Evolutionary conservation across 202 grass and related monocot genomes (phyloP), one percentile per base, ranked within the genome.

Genomic region (Hordeum pubiflorum): DNA sequence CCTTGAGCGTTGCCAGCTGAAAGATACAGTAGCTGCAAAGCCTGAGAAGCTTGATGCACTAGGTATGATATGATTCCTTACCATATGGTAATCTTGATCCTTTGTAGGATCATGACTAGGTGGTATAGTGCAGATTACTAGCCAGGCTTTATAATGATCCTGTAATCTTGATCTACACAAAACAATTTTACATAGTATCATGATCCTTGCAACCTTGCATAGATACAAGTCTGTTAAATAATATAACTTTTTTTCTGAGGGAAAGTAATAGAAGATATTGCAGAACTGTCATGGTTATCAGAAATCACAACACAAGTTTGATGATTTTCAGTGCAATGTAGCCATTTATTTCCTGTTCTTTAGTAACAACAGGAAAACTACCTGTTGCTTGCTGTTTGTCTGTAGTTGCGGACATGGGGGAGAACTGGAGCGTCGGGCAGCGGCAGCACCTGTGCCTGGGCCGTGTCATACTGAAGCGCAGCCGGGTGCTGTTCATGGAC

Each of bases 351-450:
- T 27, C 23, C 6, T 40, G 1, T 46, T 60, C 5, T 55, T 54
- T 15, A 27, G 12, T 4, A 31, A 43, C n/a, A 36, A 22, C 18
- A 43, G 31, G 21, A 12, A 57, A n/a, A n/a, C n/a, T n/a, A n/a
- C n/a, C n/a, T n/a, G n/a, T n/a, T n/a, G n/a, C 24, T 33, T 8
- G 5, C 21, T 37, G 26, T 13, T 73, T 63, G 3, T 76, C 52
- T 63, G 50, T 54, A 94, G 92, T 94, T 27, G 88, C 80, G 81
- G 89, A 94, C 41, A 86, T 86, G 74, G 91, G 91, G 17, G 91
- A 89, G 86, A 94, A 94, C 74, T 94, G 86, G 88, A 94, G 92
- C 7, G 80, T 94, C 13, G 92, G 92, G 6, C 89, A 94, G 67
- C 91, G 85, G 64, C 92, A 94, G 79, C 88, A 91, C 58, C 86